These are phyloP conservation scores for Tuber melanosporum DNA, from an alignment of 495 filamentous ascomycete genomes.

Conservation along the genomic window DNA sequence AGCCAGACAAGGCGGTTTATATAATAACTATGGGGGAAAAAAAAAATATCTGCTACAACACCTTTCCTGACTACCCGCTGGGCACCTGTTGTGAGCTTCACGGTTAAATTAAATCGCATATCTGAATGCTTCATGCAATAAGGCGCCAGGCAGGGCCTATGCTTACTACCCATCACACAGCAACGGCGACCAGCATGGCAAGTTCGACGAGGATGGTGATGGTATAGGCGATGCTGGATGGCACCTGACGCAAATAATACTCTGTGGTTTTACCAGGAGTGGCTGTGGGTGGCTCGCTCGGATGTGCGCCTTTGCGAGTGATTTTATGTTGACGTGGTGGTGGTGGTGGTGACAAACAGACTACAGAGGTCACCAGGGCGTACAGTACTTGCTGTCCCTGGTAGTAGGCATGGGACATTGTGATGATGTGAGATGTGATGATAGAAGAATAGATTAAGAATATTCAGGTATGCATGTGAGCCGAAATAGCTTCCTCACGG, in stretches of 20 bases:
- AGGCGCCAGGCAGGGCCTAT: not conserved
- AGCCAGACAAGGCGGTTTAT: not conserved
- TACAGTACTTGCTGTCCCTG: not conserved
- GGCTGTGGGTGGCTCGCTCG: not conserved
- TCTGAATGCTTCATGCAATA: not conserved
- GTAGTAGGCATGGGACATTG: not conserved
- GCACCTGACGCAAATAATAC: not conserved
- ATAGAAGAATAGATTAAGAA: not conserved
- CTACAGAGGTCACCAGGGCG: not conserved
- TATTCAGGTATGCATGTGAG: not conserved
- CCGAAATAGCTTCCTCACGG: not conserved
- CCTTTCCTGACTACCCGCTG: not conserved
- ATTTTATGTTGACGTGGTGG: not conserved
- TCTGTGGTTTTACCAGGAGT: not conserved
- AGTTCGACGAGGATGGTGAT: not conserved
- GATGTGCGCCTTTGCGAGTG: not conserved
- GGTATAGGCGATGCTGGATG: not conserved
- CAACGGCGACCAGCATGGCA: not conserved
- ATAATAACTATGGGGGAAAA: not conserved
- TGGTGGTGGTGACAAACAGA: constrained; percentile 1
- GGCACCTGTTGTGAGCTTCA: not conserved
- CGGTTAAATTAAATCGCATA: not conserved
- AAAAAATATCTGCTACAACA: not conserved
- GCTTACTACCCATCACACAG: not conserved
- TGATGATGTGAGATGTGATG: not conserved